A percentile compares a stretch with the other conserved stretches of the same genome.
These are phyloP conservation scores for Lepidopterella palustris DNA, from an alignment of 495 filamentous ascomycete genomes.

Conservation along the genomic window DNA sequence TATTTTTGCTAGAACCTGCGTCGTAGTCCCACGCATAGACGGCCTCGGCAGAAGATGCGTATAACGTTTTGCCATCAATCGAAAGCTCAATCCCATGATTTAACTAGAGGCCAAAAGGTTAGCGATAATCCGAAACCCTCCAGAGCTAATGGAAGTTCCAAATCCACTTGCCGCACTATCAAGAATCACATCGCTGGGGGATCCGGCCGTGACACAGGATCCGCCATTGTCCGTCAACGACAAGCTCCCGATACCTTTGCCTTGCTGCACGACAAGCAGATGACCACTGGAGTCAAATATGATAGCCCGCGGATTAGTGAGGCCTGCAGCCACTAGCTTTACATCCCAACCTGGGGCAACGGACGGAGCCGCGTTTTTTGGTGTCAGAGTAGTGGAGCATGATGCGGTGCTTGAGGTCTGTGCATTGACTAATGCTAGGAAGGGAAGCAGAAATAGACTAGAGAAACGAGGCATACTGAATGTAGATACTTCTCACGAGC, in stretches of 20 bases:
- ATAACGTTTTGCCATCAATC: slow-evolving; percentile 54
- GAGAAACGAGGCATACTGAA: not conserved
- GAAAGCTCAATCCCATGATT: slow-evolving; percentile 65
- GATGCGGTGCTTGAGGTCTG: slow-evolving; percentile 15
- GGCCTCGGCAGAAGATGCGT: slow-evolving; percentile 50
- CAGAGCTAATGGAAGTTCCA: not conserved
- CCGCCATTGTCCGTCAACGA: slow-evolving; percentile 45
- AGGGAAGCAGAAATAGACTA: not conserved
- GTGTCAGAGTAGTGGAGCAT: slow-evolving; percentile 31
- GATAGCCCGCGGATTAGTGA: slow-evolving; percentile 52
- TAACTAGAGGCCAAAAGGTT: slow-evolving; percentile 35
- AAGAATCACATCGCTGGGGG: slow-evolving; percentile 25
- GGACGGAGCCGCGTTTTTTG: slow-evolving; percentile 39
- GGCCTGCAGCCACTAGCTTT: slow-evolving; percentile 48
- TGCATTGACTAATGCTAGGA: not conserved
- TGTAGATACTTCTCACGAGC: no score
- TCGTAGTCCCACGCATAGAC: slow-evolving; percentile 61
- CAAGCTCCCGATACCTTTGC: slow-evolving; percentile 49
- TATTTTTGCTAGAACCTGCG: slow-evolving; percentile 38
- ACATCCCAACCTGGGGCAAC: slow-evolving; percentile 52
- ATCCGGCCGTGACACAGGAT: slow-evolving; percentile 42
- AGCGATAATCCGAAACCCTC: not conserved
- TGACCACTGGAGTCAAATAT: slow-evolving; percentile 53
- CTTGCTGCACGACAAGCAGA: slow-evolving; percentile 54
- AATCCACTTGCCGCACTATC: slow-evolving; percentile 37